These are phyloP conservation scores for Raddia distichophylla DNA, from an alignment of 176 grass and related monocot species.

Conservation along the genomic window DNA sequence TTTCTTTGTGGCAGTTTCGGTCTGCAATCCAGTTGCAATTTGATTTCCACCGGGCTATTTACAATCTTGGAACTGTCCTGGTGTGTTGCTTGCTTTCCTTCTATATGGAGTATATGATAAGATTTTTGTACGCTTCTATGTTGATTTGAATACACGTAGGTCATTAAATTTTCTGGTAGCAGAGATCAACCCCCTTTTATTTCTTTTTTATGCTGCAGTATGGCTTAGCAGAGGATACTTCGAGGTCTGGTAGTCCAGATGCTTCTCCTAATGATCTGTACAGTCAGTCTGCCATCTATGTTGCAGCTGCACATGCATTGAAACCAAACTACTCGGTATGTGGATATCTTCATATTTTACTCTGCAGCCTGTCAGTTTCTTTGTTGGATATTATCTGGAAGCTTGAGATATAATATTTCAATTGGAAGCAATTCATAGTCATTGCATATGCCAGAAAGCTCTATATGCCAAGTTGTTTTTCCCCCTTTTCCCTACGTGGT, in stretches of 20 bases:
- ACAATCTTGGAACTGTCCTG: constrained; percentile 83
- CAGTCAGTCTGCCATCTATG: constrained; percentile 84
- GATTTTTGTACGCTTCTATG: neutral
- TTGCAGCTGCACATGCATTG: constrained; percentile 84
- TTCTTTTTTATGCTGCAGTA: constrained; percentile 55
- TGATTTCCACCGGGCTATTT: constrained; percentile 91
- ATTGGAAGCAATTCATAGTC: neutral
- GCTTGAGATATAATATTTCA: neutral
- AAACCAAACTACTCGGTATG: constrained; percentile 85
- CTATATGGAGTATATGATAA: neutral
- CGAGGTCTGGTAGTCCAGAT: constrained; percentile 62
- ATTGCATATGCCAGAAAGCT: neutral
- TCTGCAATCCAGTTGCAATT: constrained; percentile 81
- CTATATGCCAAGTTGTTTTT: neutral
- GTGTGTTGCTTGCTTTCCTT: constrained; percentile 33
- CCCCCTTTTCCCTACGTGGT: neutral
- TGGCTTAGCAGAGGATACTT: constrained; percentile 85
- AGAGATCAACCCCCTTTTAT: neutral
- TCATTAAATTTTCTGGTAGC: constrained; percentile 11
- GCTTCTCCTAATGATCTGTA: constrained; percentile 71
- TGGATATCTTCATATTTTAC: neutral
- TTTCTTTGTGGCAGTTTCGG: constrained; percentile 61
- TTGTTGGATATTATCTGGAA: neutral
- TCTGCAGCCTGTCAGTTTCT: neutral
- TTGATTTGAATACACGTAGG: neutral